A percentile compares a stretch with the other conserved stretches of the same genome.
Evolutionary conservation across 768 basidiomycete species (phyloP).

Genomic region (Scleroderma bovista): DNA sequence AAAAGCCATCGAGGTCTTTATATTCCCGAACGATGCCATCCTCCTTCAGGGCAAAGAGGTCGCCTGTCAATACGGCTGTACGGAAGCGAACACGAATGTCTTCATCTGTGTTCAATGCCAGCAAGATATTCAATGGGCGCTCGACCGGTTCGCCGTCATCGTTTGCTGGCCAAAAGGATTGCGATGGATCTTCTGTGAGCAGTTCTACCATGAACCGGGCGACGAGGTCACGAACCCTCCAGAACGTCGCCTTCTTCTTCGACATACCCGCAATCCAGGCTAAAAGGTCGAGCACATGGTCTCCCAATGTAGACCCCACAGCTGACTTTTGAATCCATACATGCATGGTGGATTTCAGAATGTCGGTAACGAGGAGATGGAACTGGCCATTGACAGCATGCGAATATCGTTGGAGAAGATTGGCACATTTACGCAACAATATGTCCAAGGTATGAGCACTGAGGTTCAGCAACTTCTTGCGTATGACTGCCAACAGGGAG

Average conservation of each 20-base stretch:
- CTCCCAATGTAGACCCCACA: constrained; percentile 32
- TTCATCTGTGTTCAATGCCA: constrained; percentile 52
- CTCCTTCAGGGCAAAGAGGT: constrained; percentile 44
- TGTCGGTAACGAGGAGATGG: constrained; percentile 49
- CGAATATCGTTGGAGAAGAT: constrained; percentile 48
- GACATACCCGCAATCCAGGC: constrained; percentile 45
- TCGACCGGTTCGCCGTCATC: constrained; percentile 23
- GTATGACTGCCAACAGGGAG: constrained; percentile 50
- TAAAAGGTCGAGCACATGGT: constrained; percentile 45
- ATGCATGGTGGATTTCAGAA: constrained; percentile 59
- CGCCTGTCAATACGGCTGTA: constrained; percentile 53
- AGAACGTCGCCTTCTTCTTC: constrained; percentile 44
- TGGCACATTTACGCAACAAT: constrained; percentile 50
- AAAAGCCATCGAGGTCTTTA: constrained; percentile 30
- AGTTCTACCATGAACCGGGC: constrained; percentile 64
- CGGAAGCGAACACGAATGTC: constrained; percentile 87
- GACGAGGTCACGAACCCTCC: constrained; percentile 63
- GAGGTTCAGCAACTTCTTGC: constrained; percentile 50
- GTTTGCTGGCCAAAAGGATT: constrained; percentile 41
- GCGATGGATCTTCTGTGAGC: constrained; percentile 50
- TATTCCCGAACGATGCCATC: constrained; percentile 25
- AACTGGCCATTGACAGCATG: constrained; percentile 49
- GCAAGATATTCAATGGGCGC: constrained; percentile 45
- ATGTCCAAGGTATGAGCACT: constrained; percentile 43
- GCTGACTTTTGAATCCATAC: constrained; percentile 45